Base-by-base conservation (phyloP, 768 basidiomycete species). In the Gloeopeniophorella convolvens region DNA sequence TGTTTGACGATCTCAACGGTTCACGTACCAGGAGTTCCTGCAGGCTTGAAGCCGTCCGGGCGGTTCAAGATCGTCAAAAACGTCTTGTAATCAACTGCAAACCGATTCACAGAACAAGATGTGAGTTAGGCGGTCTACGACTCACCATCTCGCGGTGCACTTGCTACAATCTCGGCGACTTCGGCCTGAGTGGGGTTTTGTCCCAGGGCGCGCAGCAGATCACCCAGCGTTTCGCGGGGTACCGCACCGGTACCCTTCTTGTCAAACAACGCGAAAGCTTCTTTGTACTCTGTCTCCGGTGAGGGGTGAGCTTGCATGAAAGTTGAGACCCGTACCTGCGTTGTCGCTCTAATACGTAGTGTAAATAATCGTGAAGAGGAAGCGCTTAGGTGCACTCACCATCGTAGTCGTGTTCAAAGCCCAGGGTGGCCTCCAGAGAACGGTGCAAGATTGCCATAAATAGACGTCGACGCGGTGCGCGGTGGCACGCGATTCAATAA, bases 161-260 rank as follows among this genome's bases (percentile, higher is more conserved):
- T 65, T 4, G 73, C 69, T 24, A 88, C 78, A 56, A 98, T 82
- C 16, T 91, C 86, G 8, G 80, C 78, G 4, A 98, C 93, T 68
- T 99, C 94, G n/a, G 88, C 84, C 66, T 98, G 96, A 0, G 95
- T 98, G n/a, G 96, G 96, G 66, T 99, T 99, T 72, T 98, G 96
- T 2, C 96, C 96, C 3, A 99, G 73, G 0, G 92, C 92, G 36
- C 96, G 80, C 13, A 99, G 71, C 9, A 99, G 79, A 66, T 98
- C 95, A 8, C 96, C 96, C 1, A 99, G 72, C 0, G 83, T 85
- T 54, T 93, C 88, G 3, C 87, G 73, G 0, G 93, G 87, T 26
- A 99, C 89, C 12, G 86, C 77, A 13, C 93, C 93, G 2, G 86
- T 89, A 31, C 96, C 96, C 58, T 83, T 83, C 73, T 98, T 98